These are phyloP conservation scores for Boechera retrofracta DNA, from an alignment of 345 rosid species.

Conservation along the genomic window DNA sequence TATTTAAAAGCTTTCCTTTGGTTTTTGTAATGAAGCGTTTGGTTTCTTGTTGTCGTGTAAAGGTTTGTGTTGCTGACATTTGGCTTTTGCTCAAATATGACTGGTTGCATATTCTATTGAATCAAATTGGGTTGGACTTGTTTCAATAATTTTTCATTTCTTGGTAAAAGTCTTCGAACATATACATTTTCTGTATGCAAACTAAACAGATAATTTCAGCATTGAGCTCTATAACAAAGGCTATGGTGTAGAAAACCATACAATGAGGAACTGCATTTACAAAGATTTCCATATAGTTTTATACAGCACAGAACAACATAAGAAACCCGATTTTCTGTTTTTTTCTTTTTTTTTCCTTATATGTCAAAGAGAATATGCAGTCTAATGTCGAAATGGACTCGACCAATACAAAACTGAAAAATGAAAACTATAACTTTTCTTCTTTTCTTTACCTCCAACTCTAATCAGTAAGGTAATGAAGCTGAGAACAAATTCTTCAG, in stretches of 20 bases:
- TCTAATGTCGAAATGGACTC: constrained; percentile 28
- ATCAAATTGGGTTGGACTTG: constrained; percentile 8
- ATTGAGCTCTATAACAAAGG: not conserved
- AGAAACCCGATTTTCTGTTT: not conserved
- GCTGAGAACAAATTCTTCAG: constrained; percentile 23
- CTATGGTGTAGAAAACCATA: constrained; percentile 17
- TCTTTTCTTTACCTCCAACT: constrained; percentile 30
- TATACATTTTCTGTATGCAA: too few species aligned
- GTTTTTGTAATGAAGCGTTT: not conserved
- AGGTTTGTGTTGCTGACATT: constrained; percentile 15
- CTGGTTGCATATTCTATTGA: not conserved
- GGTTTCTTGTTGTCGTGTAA: constrained; percentile 9
- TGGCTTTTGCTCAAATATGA: constrained; percentile 5
- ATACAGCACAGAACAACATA: constrained; percentile 42
- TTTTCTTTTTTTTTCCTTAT: not conserved
- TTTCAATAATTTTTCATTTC: constrained; percentile 6
- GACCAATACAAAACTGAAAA: constrained; percentile 31
- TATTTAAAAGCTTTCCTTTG: too few species aligned
- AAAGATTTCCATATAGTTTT: constrained; percentile 38
- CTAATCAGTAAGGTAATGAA: constrained; percentile 35
- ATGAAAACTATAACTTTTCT: constrained; percentile 28
- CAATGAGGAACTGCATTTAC: constrained; percentile 44
- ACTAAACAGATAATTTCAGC: not conserved
- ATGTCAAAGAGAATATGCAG: constrained; percentile 35
- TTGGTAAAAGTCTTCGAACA: not conserved